Percentiles rank a stretch among this genome's conserved stretches.
Evolutionary conservation across 768 basidiomycete genomes (phyloP).

Genomic region (Gymnopilus junonius): DNA sequence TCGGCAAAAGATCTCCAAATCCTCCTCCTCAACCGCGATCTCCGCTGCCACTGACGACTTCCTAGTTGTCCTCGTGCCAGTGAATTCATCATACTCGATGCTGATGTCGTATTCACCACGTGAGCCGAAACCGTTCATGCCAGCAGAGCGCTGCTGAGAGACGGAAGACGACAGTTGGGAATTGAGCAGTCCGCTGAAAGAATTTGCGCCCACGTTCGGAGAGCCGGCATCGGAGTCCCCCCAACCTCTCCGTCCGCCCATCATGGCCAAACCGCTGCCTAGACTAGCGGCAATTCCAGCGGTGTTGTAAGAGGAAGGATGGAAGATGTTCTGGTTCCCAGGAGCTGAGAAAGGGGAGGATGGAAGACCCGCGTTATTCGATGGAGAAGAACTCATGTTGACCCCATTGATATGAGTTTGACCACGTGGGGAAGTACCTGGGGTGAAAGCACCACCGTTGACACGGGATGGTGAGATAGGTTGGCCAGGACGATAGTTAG

Average conservation of each 20-base stretch:
- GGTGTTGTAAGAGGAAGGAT: slow-evolving; percentile 38
- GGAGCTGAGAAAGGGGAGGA: slow-evolving; percentile 82
- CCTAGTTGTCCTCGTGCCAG: slow-evolving; percentile 19
- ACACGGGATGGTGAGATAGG: slow-evolving; percentile 38
- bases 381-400: slow-evolving; percentile 37
- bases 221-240: slow-evolving; percentile 26
- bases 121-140: slow-evolving; percentile 12
- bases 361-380: slow-evolving; percentile 40
- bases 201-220: slow-evolving; percentile 16
- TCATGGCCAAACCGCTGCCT: slow-evolving; percentile 55
- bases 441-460: slow-evolving; percentile 48
- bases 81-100: slow-evolving; percentile 45
- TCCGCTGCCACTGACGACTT: slow-evolving; percentile 33
- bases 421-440: slow-evolving; percentile 60
- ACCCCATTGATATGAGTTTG: slow-evolving; percentile 33
- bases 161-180: slow-evolving; percentile 28
- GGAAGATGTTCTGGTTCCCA: slow-evolving; percentile 61
- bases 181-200: slow-evolving; percentile 26
- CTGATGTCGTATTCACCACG: slow-evolving; percentile 38
- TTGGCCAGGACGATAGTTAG: slow-evolving; percentile 42
- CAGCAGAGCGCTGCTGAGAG: slow-evolving; percentile 18
- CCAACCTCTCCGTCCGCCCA: slow-evolving; percentile 47
- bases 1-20: slow-evolving; percentile 90
- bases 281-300: slow-evolving; percentile 68
- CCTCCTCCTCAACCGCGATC: slow-evolving; percentile 68